A percentile compares a stretch with the other conserved stretches of the same genome.
Evolutionary conservation across 225 moss, liverwort and hornwort genomes (phyloP).

Genomic region (Anthoceros angustus): DNA sequence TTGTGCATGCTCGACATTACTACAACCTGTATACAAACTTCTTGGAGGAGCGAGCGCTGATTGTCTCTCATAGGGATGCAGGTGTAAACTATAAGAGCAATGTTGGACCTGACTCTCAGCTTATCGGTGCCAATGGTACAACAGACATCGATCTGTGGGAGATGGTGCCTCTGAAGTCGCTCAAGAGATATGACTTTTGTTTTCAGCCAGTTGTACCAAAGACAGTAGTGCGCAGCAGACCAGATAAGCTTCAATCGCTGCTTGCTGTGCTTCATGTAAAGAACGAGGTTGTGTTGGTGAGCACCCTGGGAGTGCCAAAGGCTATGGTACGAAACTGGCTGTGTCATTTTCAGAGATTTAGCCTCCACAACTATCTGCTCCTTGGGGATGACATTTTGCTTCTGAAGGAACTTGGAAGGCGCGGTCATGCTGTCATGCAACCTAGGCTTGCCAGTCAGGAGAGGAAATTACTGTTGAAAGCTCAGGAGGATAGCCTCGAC

Average conservation of each 20-base stretch:
- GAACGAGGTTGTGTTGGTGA: constrained; percentile 44
- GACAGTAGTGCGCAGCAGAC: constrained; percentile 27
- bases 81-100: constrained; percentile 34
- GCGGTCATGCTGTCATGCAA: constrained; percentile 61
- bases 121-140: constrained; percentile 30
- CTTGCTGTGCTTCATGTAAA: constrained; percentile 27
- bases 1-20: constrained; percentile 54
- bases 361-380: constrained; percentile 44
- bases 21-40: constrained; percentile 86
- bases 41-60: constrained; percentile 42
- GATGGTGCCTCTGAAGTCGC: constrained; percentile 44
- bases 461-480: constrained; percentile 15
- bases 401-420: constrained; percentile 41
- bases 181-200: constrained; percentile 69
- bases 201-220: constrained; percentile 39
- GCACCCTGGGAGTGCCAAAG: constrained; percentile 39
- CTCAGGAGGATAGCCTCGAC: constrained; percentile 13
- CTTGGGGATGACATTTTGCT: constrained; percentile 50
- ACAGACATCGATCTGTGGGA: constrained; percentile 54
- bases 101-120: constrained; percentile 48
- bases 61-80: constrained; percentile 59
- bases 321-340: constrained; percentile 71
- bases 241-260: constrained; percentile 29
- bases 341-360: constrained; percentile 45
- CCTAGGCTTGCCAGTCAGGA: constrained; percentile 9